Percentiles rank a stretch among this genome's conserved stretches.
These are phyloP conservation scores for Kalmanozyma brasiliensis DNA, from an alignment of 1,284 basidiomycete genomes.

Conservation along the genomic window DNA sequence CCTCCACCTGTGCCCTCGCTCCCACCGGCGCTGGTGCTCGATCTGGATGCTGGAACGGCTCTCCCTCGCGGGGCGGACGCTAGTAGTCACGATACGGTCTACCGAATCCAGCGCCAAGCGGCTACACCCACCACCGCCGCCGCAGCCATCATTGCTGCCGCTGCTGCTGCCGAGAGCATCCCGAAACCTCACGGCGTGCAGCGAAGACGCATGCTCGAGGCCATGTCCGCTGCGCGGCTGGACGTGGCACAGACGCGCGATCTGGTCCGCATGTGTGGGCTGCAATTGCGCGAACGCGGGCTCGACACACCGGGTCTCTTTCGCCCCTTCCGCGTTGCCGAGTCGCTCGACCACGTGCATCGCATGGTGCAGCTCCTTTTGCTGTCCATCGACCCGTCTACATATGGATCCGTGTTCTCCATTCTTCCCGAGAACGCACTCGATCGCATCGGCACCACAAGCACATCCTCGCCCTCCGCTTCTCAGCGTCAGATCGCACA, in stretches of 20 bases:
- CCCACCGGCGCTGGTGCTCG: conserved; percentile 35
- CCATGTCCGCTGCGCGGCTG: conserved; percentile 42
- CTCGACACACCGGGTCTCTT: conserved; percentile 59
- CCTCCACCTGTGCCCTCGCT: conserved; percentile 38
- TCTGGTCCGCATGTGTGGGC: conserved; percentile 40
- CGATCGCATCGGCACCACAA: conserved; percentile 16
- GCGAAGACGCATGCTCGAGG: conserved; percentile 37
- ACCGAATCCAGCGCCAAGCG: background rate
- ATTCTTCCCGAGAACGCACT: conserved; percentile 36
- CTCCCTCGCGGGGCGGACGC: conserved; percentile 5
- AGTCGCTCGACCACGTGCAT: conserved; percentile 33
- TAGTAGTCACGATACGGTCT: background rate
- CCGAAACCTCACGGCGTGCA: conserved; percentile 18
- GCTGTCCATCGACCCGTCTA: conserved; percentile 39
- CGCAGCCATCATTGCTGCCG: conserved; percentile 35
- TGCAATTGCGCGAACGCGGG: conserved; percentile 49
- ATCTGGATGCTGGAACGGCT: conserved; percentile 36
- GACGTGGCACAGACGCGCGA: conserved; percentile 24
- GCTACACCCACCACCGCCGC: conserved; percentile 25
- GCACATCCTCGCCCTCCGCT: background rate
- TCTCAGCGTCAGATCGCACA: conserved; percentile 16
- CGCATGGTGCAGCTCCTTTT: conserved; percentile 56
- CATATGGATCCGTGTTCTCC: conserved; percentile 47
- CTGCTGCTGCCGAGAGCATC: conserved; percentile 18
- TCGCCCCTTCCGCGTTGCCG: conserved; percentile 53